Percentiles rank a stretch among this genome's conserved stretches.
These are phyloP conservation scores for Pharus latifolius DNA, from an alignment of 176 grass and related monocot species.

Conservation along the genomic window DNA sequence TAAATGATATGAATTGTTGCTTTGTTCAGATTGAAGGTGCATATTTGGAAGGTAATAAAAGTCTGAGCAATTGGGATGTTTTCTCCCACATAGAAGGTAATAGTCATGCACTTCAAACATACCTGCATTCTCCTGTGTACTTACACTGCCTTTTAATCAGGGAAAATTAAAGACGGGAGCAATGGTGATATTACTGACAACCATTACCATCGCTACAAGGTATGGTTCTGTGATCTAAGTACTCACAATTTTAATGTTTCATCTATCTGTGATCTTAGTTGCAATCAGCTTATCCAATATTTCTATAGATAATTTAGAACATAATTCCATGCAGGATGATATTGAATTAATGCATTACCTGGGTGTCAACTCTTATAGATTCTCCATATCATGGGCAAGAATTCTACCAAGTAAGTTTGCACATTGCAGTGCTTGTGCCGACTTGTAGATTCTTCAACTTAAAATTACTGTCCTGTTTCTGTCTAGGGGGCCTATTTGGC, in stretches of 20 bases:
- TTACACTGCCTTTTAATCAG: no score
- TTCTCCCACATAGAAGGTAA: conserved; percentile 35
- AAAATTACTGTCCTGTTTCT: no score
- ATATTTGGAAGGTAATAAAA: conserved; percentile 40
- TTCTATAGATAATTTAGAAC: no score
- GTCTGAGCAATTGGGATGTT: conserved; percentile 61
- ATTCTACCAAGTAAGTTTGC: conserved; percentile 47
- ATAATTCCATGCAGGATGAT: conserved; percentile 33
- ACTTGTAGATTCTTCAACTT: no score
- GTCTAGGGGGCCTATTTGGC: conserved; percentile 46
- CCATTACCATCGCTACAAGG: conserved; percentile 62
- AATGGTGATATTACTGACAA: conserved; percentile 57
- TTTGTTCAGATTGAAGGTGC: conserved; percentile 49
- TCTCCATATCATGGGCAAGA: conserved; percentile 71
- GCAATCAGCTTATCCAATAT: no score
- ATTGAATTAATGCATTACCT: conserved; percentile 42
- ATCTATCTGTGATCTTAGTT: no score
- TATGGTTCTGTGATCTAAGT: no score
- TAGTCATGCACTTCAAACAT: no score
- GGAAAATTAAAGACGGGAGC: conserved; percentile 33
- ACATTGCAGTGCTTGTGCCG: no score
- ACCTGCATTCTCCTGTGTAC: no score
- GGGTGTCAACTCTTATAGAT: conserved; percentile 50
- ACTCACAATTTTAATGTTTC: neutral
- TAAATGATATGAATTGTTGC: no score